Conservation (phyloP, 305 asterid genomes). For the Euphrasia arctica region DNA sequence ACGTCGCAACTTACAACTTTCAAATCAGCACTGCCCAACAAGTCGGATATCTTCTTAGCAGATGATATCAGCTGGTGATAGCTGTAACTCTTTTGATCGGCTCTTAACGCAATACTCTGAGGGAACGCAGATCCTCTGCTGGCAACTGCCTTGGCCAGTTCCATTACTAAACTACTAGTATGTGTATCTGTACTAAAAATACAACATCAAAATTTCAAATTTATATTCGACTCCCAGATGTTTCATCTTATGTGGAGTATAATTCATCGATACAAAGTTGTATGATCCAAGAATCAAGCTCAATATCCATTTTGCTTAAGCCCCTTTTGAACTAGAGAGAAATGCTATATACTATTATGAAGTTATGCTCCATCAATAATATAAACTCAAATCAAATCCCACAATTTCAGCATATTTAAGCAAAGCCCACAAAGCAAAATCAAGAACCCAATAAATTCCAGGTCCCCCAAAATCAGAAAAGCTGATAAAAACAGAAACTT, state of each 20-base stretch:
- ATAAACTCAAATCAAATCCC: neutral
- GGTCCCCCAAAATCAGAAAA: constrained; percentile 6
- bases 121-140: constrained; percentile 44
- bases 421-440: constrained; percentile 5
- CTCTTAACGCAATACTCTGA: constrained; percentile 64
- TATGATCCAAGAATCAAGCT: neutral
- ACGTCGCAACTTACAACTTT: constrained; percentile 34
- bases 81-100: constrained; percentile 62
- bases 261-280: neutral
- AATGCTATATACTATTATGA: neutral
- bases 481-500: constrained; percentile 12
- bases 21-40: constrained; percentile 40
- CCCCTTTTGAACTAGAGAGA: constrained; percentile 2
- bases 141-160: constrained; percentile 63
- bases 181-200: constrained; percentile 46
- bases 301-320: neutral
- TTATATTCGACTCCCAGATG: neutral
- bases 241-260: neutral
- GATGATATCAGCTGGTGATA: constrained; percentile 67
- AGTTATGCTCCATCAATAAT: neutral
- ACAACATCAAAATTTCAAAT: constrained; percentile 3
- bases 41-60: constrained; percentile 55
- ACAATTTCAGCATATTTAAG: neutral
- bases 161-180: constrained; percentile 53
- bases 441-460: constrained; percentile 20